Conservation (phyloP, 257 asterid genomes). For the Asclepias syriaca region DNA sequence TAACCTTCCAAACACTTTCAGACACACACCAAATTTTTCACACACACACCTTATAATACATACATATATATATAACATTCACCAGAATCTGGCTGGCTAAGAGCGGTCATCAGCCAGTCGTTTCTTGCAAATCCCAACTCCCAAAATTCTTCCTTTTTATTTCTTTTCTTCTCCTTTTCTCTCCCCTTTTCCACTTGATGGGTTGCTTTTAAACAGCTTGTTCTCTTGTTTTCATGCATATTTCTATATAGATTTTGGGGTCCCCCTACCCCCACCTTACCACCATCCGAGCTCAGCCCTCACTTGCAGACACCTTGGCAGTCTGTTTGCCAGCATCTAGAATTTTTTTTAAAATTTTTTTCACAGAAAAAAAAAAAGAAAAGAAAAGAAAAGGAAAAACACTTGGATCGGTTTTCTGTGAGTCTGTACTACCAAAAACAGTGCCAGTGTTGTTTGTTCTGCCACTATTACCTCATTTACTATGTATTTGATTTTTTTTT, state of each 20-base stretch:
- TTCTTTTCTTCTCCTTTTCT: neutral
- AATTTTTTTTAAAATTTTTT: neutral
- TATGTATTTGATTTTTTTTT: too few relatives aligned
- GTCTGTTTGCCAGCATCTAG: slow-evolving; percentile 32
- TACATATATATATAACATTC: neutral
- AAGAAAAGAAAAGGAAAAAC: slow-evolving; percentile 8
- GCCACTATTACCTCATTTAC: too few relatives aligned
- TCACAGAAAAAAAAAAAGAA: neutral
- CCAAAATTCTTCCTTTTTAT: too few relatives aligned
- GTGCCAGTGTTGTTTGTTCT: neutral
- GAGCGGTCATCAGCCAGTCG: slow-evolving; percentile 22
- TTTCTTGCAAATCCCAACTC: slow-evolving; percentile 23
- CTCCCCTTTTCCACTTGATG: slow-evolving; percentile 40
- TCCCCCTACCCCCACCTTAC: slow-evolving; percentile 21
- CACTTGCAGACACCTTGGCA: slow-evolving; percentile 39
- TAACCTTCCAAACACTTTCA: slow-evolving; percentile 1
- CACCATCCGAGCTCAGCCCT: neutral
- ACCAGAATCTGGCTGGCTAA: neutral
- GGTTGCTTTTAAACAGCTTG: slow-evolving; percentile 63
- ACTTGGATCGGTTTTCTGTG: neutral
- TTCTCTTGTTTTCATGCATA: slow-evolving; percentile 51
- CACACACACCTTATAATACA: neutral
- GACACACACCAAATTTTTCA: neutral
- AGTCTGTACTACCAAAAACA: neutral
- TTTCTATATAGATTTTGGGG: slow-evolving; percentile 39